Percentiles rank a stretch among this genome's conserved stretches.
Evolutionary conservation across 345 rosid species (phyloP).

Genomic region (Excoecaria agallocha): DNA sequence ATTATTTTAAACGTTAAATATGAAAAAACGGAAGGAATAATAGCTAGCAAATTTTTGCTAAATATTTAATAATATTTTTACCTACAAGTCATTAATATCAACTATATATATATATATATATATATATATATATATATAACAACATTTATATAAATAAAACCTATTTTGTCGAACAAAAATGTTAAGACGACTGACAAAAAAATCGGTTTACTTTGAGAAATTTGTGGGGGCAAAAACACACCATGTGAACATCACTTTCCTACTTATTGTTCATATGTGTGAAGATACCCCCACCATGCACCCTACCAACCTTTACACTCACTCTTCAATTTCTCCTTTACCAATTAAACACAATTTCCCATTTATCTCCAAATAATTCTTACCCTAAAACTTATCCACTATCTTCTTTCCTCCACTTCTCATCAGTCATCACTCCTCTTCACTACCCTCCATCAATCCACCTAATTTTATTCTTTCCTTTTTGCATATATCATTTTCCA

Average conservation of each 20-base stretch:
- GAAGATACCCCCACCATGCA: conserved; percentile 27
- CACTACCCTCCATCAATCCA: conserved; percentile 21
- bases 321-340: too few species aligned
- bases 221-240: neutral
- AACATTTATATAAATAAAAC: neutral
- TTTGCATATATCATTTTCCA: too few species aligned
- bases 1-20: too few species aligned
- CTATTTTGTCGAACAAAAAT: too few species aligned
- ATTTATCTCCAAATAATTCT: conserved; percentile 15
- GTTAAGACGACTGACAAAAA: too few species aligned
- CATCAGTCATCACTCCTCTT: conserved; percentile 14
- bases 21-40: too few species aligned
- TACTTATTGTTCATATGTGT: conserved; percentile 19
- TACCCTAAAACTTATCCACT: conserved; percentile 32
- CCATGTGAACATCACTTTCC: conserved; percentile 55
- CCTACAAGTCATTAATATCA: too few species aligned
- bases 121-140: conserved; percentile 5
- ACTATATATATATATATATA: too few species aligned
- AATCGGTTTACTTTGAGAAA: neutral
- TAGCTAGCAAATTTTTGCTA: too few species aligned
- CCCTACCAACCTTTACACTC: too few species aligned
- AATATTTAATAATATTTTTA: too few species aligned
- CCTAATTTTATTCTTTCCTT: conserved; percentile 11
- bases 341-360: too few species aligned
- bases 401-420: conserved; percentile 13